Conservation (phyloP, 1,284 basidiomycete species). For the Rhizoctonia solani region DNA sequence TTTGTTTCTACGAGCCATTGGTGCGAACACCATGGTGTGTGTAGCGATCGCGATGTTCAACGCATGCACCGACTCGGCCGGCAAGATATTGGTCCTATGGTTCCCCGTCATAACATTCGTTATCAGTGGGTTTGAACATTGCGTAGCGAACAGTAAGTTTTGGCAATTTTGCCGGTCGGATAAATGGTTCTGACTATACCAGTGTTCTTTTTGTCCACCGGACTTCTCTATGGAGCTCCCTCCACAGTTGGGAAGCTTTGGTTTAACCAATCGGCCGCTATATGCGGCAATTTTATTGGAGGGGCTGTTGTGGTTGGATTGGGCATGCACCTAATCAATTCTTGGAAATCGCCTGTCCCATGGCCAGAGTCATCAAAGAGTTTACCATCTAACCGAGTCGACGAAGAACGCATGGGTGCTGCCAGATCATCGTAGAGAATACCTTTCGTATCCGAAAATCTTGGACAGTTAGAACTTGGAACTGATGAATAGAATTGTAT, state of each 20-base stretch:
- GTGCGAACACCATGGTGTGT: slow-evolving; percentile 39
- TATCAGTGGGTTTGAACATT: slow-evolving; percentile 37
- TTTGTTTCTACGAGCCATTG: slow-evolving; percentile 38
- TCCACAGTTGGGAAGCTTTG: slow-evolving; percentile 37
- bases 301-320: slow-evolving; percentile 37
- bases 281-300: slow-evolving; percentile 38
- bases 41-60: slow-evolving; percentile 38
- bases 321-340: slow-evolving; percentile 38
- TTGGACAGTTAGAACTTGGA: background rate
- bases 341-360: slow-evolving; percentile 37
- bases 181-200: background rate
- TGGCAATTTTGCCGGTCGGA: background rate
- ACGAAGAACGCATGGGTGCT: background rate
- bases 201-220: slow-evolving; percentile 40
- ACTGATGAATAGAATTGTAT: background rate
- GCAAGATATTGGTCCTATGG: slow-evolving; percentile 38
- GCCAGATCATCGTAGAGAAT: slow-evolving; percentile 2
- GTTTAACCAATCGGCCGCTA: slow-evolving; percentile 40
- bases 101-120: slow-evolving; percentile 36
- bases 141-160: slow-evolving; percentile 39
- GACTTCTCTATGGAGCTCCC: slow-evolving; percentile 39
- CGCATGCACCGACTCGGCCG: slow-evolving; percentile 39
- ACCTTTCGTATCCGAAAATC: too few relatives aligned
- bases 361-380: background rate
- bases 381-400: background rate